phyloP scores from a whole-genome alignment of 1,284 basidiomycete genomes.

The Cryptococcus depauperatus region DNA sequence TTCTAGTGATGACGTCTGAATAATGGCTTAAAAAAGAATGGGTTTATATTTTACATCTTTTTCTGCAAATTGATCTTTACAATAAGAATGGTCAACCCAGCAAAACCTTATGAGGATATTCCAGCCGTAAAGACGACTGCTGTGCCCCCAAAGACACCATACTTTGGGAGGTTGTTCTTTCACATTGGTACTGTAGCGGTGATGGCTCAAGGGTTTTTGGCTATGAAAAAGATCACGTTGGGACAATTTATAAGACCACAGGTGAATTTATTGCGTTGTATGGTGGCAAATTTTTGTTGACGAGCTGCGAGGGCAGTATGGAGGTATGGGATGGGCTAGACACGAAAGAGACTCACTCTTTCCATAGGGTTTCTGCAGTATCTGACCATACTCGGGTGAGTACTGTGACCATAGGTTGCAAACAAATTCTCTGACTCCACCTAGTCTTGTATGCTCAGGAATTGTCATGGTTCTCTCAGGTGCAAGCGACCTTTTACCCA shows the following conservation, averaged over 20 bases:
- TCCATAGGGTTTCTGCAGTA: conserved; percentile 56
- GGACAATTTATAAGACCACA: conserved; percentile 24
- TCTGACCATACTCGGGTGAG: conserved; percentile 67
- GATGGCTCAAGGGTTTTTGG: conserved; percentile 40
- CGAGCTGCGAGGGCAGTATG: not conserved
- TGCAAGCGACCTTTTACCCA: conserved; percentile 51
- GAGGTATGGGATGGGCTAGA: not conserved
- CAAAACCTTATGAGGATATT: too few relatives aligned
- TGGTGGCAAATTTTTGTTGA: not conserved
- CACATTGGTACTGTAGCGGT: conserved; percentile 29
- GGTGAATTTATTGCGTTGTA: conserved; percentile 10
- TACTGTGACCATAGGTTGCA: not conserved
- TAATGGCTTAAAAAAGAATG: too few relatives aligned
- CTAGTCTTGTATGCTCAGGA: conserved; percentile 51
- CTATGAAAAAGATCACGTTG: conserved; percentile 19
- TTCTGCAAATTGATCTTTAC: too few relatives aligned
- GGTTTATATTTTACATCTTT: too few relatives aligned
- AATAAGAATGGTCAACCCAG: too few relatives aligned
- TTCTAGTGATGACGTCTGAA: too few relatives aligned
- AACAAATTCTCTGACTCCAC: not conserved
- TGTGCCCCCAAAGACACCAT: conserved; percentile 17
- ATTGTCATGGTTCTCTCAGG: conserved; percentile 52
- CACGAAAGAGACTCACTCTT: not conserved
- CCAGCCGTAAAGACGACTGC: not conserved
- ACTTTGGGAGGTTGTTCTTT: conserved; percentile 21